Conservation (phyloP, 2,329 filamentous ascomycete species). For the Sarocladium oryzae region DNA sequence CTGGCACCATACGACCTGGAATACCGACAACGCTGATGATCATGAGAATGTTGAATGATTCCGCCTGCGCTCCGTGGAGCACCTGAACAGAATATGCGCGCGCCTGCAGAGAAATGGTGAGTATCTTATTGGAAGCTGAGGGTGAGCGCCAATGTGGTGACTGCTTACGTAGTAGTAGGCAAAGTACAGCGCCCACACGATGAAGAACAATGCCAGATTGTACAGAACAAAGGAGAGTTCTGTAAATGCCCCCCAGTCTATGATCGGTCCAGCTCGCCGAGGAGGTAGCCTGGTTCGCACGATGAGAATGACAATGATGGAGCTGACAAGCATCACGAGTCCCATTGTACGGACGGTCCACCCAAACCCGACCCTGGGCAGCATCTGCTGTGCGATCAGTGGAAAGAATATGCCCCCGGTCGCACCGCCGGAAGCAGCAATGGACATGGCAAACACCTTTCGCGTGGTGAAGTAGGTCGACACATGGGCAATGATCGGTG, state of each 20-base stretch:
- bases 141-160: too few species aligned
- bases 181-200: constrained; percentile 44
- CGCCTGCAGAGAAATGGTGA: constrained; percentile 20
- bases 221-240: constrained; percentile 23
- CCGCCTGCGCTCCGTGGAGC: constrained; percentile 38
- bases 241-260: constrained; percentile 45
- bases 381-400: constrained; percentile 45
- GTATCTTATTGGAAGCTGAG: neutral
- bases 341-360: constrained; percentile 60
- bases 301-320: constrained; percentile 31
- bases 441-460: constrained; percentile 52
- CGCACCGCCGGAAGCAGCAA: constrained; percentile 52
- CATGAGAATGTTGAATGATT: constrained; percentile 52
- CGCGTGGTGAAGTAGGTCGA: constrained; percentile 56
- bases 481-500: constrained; percentile 45
- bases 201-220: constrained; percentile 27
- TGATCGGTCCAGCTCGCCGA: constrained; percentile 40
- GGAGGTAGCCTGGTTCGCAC: constrained; percentile 42
- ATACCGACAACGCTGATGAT: constrained; percentile 54
- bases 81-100: constrained; percentile 33
- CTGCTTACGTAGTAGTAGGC: constrained; percentile 37
- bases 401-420: constrained; percentile 61
- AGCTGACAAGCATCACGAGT: constrained; percentile 47
- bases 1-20: constrained; percentile 46
- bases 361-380: constrained; percentile 54